A percentile compares a stretch with the other conserved stretches of the same genome.
phyloP scores from a whole-genome alignment of 1,139 yeast species.

The Suhomyces bolitotheri region DNA sequence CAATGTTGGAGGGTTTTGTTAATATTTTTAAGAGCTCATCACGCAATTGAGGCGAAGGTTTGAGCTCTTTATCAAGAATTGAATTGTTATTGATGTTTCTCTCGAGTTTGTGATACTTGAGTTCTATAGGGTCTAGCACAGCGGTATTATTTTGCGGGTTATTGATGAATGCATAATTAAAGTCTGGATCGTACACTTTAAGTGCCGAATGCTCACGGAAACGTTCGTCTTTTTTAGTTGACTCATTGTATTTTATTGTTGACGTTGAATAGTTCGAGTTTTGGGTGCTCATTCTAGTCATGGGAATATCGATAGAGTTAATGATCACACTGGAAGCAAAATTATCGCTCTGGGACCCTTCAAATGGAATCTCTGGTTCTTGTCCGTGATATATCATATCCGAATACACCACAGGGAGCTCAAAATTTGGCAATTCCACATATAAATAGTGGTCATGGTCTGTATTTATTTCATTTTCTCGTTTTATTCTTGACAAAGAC shows the following conservation, averaged over 20 bases:
- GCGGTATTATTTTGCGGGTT: constrained; percentile 9
- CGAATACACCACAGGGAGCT: constrained; percentile 77
- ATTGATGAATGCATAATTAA: constrained; percentile 19
- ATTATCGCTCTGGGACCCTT: constrained; percentile 13
- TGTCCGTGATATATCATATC: constrained; percentile 41
- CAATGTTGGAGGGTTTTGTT: constrained; percentile 80
- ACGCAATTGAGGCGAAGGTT: constrained; percentile 83
- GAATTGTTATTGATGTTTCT: constrained; percentile 75
- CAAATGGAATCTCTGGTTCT: constrained; percentile 14
- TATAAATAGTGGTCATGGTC: constrained; percentile 46
- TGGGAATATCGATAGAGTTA: constrained; percentile 39
- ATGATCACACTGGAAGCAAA: constrained; percentile 29
- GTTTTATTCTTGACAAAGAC: constrained; percentile 53
- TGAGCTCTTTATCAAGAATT: constrained; percentile 76
- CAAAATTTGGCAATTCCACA: constrained; percentile 75
- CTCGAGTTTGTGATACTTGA: constrained; percentile 79
- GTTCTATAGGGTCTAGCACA: constrained; percentile 84
- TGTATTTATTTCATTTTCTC: constrained; percentile 22
- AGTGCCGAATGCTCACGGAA: constrained; percentile 3
- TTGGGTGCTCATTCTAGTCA: constrained; percentile 8
- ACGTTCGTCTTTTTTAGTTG: not conserved
- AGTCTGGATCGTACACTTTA: constrained; percentile 44
- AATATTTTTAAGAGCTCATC: constrained; percentile 71
- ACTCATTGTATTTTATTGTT: constrained; percentile 1
- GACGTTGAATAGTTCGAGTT: constrained; percentile 7